Conservation (phyloP, 2,329 filamentous ascomycete species). For the Colletotrichum tanaceti region DNA sequence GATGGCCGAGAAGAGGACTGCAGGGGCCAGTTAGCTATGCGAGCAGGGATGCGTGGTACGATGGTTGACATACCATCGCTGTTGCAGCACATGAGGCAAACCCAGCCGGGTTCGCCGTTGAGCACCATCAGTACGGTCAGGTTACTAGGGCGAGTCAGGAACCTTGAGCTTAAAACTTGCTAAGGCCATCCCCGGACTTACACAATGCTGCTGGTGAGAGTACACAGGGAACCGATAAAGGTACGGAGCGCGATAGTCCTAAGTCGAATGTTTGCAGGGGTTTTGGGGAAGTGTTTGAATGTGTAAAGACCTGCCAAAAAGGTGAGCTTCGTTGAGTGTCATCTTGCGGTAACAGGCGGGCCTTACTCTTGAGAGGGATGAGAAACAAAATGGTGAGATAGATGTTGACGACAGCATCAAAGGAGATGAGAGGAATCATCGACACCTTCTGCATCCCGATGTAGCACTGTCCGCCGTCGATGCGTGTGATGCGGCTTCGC, state of each 20-base stretch:
- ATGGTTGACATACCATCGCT: conserved; percentile 62
- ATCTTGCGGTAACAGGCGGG: not conserved
- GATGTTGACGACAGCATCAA: conserved; percentile 71
- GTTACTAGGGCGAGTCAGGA: conserved; percentile 57
- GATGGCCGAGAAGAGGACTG: conserved; percentile 70
- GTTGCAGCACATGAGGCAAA: conserved; percentile 75
- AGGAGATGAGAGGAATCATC: conserved; percentile 71
- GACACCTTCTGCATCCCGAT: conserved; percentile 70
- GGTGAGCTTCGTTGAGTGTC: not conserved
- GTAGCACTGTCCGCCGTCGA: conserved; percentile 66
- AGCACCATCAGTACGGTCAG: conserved; percentile 68
- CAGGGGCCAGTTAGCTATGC: conserved; percentile 5
- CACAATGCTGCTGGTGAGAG: conserved; percentile 68
- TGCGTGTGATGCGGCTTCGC: conserved; percentile 66
- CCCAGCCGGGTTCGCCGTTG: conserved; percentile 71
- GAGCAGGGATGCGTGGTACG: not conserved
- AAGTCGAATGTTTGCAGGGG: conserved; percentile 55
- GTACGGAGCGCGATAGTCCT: conserved; percentile 67
- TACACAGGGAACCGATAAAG: conserved; percentile 68
- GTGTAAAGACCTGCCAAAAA: conserved; percentile 63
- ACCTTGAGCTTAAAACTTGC: conserved; percentile 15
- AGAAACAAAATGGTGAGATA: conserved; percentile 74
- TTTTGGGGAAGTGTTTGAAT: conserved; percentile 60
- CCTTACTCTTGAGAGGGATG: conserved; percentile 66
- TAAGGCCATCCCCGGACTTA: conserved; percentile 48